Base-by-base conservation (phyloP, 1,139 yeast genomes). In the Kodamaea alishanica region DNA sequence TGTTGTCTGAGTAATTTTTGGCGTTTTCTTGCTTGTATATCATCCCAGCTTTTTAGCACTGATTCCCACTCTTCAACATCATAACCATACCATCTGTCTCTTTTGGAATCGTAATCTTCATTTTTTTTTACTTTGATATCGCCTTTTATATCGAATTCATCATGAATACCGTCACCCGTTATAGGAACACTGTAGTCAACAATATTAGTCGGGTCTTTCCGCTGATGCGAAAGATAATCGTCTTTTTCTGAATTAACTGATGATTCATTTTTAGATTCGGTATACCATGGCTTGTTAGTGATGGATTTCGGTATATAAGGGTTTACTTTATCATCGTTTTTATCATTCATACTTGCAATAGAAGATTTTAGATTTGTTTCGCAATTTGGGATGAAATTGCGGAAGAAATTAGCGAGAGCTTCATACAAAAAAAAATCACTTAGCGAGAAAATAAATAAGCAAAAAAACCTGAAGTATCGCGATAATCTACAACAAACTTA, bases 31-130 rank as follows among this genome's bases (percentile, higher is more conserved):
- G 45, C 55, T 35, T 74, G 66, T 28, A 63, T 59, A 20, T 53
- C 51, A 33, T 74, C 70, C 75, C 79, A 73, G 37, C 65, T 62
- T 30, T 62, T 61, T 6, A 79, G 56, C 20, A 75, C 73, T n/a
- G 61, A 57, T 34, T 68, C 70, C 67, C 84, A 84, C 38, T 83
- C 84, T 5, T 67, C 65, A 1, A 73, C 66, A 42, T 81, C 82
- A 52, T 76, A 82, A 0, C 94, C 94, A 52, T 77, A 82, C 88
- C 92, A 86, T 37, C 86, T 65, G 56, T 86, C 95, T 41, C 94
- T 63, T 47, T 83, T 83, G 11, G 80, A 73, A 48, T 84, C 95
- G 60, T 76, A 80, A 37, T 70, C 75, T 5, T 73, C 72, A 39
- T 50, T 65, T 43, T 61, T 72, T 49, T 59, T 65, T 44, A 63